phyloP scores from a whole-genome alignment of 805 yeast species.

The Starmerella riodocensis region DNA sequence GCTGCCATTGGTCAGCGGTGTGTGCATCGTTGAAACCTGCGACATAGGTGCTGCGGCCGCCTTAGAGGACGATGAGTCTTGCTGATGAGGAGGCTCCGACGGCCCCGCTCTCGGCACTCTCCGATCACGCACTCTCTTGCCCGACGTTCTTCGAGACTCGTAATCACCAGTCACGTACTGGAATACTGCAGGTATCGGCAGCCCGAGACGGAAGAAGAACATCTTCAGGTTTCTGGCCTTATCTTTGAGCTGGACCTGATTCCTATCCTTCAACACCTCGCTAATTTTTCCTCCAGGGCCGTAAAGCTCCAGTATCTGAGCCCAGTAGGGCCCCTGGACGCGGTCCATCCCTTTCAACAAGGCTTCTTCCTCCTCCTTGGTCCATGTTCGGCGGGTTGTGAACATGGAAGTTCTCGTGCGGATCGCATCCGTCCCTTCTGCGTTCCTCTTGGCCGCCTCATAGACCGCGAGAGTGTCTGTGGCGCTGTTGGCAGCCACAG shows the following conservation, averaged over 20 bases:
- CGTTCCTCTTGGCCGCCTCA: slow-evolving; percentile 21
- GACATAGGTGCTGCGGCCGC: too few relatives aligned
- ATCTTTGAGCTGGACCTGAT: slow-evolving; percentile 86
- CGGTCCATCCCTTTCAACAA: slow-evolving; percentile 61
- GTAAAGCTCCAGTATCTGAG: slow-evolving; percentile 73
- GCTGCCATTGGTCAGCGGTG: too few relatives aligned
- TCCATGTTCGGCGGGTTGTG: slow-evolving; percentile 59
- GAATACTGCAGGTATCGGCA: slow-evolving; percentile 68
- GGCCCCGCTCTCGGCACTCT: background rate
- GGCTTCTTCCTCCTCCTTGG: slow-evolving; percentile 76
- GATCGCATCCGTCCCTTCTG: slow-evolving; percentile 20
- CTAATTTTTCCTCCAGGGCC: slow-evolving; percentile 87
- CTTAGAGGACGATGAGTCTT: background rate
- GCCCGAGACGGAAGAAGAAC: slow-evolving; percentile 61
- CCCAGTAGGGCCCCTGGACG: slow-evolving; percentile 84
- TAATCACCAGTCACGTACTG: slow-evolving; percentile 75
- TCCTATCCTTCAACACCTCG: slow-evolving; percentile 74
- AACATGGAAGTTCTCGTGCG: slow-evolving; percentile 19
- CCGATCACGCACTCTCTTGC: slow-evolving; percentile 10
- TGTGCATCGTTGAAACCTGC: background rate
- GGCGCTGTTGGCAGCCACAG: slow-evolving; percentile 5
- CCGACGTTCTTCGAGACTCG: slow-evolving; percentile 20
- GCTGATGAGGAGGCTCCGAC: background rate
- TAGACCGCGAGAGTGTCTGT: slow-evolving; percentile 22
- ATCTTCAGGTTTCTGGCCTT: slow-evolving; percentile 94